Conservation (phyloP, 495 filamentous ascomycete species). For the Monascus purpureus region DNA sequence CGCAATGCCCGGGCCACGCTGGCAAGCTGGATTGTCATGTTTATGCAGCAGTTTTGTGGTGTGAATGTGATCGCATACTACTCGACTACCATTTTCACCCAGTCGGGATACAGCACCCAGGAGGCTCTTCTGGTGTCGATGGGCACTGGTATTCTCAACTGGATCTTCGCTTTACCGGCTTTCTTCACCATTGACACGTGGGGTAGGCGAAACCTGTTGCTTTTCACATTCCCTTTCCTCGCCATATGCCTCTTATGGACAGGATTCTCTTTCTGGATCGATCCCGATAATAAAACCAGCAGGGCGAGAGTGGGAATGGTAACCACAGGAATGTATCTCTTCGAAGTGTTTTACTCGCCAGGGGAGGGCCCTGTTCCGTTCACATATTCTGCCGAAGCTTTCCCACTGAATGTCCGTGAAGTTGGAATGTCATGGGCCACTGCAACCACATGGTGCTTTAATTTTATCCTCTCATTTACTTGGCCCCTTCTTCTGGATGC, state of each 20-base stretch:
- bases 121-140: constrained; percentile 40
- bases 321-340: constrained; percentile 37
- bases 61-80: constrained; percentile 42
- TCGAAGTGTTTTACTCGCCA: constrained; percentile 38
- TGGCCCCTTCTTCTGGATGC: constrained; percentile 35
- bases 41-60: constrained; percentile 38
- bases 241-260: constrained; percentile 41
- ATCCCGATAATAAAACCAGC: constrained; percentile 11
- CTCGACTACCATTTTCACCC: constrained; percentile 40
- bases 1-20: constrained; percentile 41
- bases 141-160: constrained; percentile 53
- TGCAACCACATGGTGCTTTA: constrained; percentile 37
- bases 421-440: constrained; percentile 55
- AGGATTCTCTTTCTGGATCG: constrained; percentile 45
- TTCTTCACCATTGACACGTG: constrained; percentile 56
- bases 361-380: constrained; percentile 45
- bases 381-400: constrained; percentile 45
- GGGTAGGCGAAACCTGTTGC: constrained; percentile 45
- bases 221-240: constrained; percentile 52
- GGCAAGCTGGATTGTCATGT: constrained; percentile 37
- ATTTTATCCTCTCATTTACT: constrained; percentile 43
- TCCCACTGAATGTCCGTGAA: constrained; percentile 47
- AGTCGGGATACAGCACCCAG: constrained; percentile 31
- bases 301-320: constrained; percentile 31
- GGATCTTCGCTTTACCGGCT: constrained; percentile 52